Conservation (phyloP, 495 filamentous ascomycete species). For the Tetracladium marchalianum region DNA sequence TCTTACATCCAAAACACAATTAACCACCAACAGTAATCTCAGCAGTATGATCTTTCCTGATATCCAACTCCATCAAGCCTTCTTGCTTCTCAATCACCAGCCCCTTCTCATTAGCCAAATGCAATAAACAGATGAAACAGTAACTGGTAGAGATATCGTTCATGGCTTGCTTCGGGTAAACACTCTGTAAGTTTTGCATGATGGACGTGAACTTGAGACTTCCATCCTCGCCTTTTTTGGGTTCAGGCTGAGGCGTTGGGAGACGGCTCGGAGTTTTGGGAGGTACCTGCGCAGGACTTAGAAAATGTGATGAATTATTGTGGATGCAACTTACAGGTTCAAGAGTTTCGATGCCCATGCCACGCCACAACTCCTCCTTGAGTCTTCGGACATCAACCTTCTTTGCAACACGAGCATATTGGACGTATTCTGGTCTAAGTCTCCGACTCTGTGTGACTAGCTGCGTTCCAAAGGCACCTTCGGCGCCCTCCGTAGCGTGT, state of each 20-base stretch:
- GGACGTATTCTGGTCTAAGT: slow-evolving; percentile 85
- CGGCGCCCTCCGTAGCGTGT: slow-evolving; percentile 28
- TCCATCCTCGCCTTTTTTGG: slow-evolving; percentile 22
- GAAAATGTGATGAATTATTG: not conserved
- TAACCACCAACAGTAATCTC: slow-evolving; percentile 34
- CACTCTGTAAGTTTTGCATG: slow-evolving; percentile 77
- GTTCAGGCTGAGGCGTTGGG: slow-evolving; percentile 22
- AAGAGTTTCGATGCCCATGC: slow-evolving; percentile 55
- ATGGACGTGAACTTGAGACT: slow-evolving; percentile 78
- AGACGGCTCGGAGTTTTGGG: slow-evolving; percentile 17
- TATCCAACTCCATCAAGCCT: slow-evolving; percentile 44
- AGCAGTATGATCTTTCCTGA: slow-evolving; percentile 45
- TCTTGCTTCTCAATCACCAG: slow-evolving; percentile 55
- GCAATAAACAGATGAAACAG: slow-evolving; percentile 94
- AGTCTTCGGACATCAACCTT: slow-evolving; percentile 95
- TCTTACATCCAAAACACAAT: not conserved
- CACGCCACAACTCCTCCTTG: slow-evolving; percentile 94
- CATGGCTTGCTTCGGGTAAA: slow-evolving; percentile 77
- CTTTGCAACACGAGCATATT: slow-evolving; percentile 92
- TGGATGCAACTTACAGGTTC: slow-evolving; percentile 25
- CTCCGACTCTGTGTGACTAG: slow-evolving; percentile 83
- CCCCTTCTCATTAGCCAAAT: slow-evolving; percentile 96
- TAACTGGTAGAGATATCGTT: slow-evolving; percentile 93
- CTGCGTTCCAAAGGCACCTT: slow-evolving; percentile 77
- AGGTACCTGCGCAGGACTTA: slow-evolving; percentile 10